Conservation (phyloP, 2,329 filamentous ascomycete genomes). For the Diaporthe velutina region DNA sequence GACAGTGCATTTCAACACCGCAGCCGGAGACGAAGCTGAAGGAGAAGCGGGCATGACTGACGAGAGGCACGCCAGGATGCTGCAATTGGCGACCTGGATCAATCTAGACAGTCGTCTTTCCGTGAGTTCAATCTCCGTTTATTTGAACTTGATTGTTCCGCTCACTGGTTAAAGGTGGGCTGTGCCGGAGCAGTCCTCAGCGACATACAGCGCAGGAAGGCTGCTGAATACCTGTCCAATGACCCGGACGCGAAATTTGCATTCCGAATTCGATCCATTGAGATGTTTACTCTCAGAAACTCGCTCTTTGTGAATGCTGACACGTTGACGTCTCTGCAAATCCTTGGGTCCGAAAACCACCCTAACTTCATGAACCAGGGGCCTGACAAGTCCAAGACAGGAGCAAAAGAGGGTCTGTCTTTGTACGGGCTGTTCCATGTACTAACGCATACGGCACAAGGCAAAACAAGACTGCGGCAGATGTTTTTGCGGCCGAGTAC, state of each 20-base stretch:
- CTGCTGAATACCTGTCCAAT: constrained; percentile 72
- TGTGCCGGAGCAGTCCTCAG: constrained; percentile 90
- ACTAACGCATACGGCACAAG: constrained; percentile 83
- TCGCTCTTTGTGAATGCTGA: constrained; percentile 86
- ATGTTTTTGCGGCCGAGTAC: constrained; percentile 84
- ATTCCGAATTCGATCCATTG: constrained; percentile 73
- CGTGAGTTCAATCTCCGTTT: constrained; percentile 54
- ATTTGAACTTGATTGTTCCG: neutral
- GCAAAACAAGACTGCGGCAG: constrained; percentile 79
- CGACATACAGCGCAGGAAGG: constrained; percentile 78
- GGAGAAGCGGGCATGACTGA: constrained; percentile 55
- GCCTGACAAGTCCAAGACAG: constrained; percentile 69
- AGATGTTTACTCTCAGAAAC: constrained; percentile 79
- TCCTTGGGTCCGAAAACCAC: constrained; percentile 85
- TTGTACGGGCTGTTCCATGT: constrained; percentile 86
- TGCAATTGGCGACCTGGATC: constrained; percentile 78
- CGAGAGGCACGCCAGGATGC: constrained; percentile 71
- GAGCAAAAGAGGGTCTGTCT: constrained; percentile 84
- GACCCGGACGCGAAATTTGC: constrained; percentile 65
- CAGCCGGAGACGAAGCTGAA: constrained; percentile 48
- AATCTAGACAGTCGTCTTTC: constrained; percentile 81
- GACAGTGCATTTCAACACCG: constrained; percentile 69
- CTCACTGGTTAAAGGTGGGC: constrained; percentile 66
- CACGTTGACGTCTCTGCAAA: constrained; percentile 85
- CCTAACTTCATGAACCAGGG: constrained; percentile 85